Percentiles rank a stretch among this genome's conserved stretches.
phyloP scores from a whole-genome alignment of 2,329 filamentous ascomycete genomes.

The Penicillium rolfsii region DNA sequence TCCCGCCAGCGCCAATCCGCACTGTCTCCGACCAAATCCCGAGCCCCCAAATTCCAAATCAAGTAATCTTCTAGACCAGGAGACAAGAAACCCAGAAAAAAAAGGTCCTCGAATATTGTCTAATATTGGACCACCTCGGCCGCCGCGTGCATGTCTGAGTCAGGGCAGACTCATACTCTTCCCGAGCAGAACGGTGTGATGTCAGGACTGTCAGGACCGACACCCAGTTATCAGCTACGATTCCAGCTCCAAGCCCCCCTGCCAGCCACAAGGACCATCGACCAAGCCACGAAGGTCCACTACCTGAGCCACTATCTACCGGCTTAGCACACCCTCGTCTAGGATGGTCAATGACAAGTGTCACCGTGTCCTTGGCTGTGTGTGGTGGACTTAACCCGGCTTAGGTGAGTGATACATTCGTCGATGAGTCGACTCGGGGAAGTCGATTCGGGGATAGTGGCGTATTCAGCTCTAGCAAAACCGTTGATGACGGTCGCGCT shows the following conservation, averaged over 20 bases:
- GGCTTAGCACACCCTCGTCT: conserved; percentile 8
- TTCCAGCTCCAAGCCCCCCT: neutral
- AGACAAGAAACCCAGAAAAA: neutral
- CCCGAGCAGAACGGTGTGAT: neutral
- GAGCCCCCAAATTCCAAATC: conserved; percentile 3
- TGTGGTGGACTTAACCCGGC: neutral
- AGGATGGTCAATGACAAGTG: neutral
- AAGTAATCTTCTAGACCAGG: conserved; percentile 17
- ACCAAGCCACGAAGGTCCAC: neutral
- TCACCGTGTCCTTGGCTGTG: conserved; percentile 1
- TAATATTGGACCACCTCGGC: conserved; percentile 14
- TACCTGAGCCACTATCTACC: neutral
- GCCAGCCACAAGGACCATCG: neutral
- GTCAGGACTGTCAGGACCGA: neutral
- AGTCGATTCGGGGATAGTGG: neutral
- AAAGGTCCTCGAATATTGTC: neutral
- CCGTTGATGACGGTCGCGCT: neutral
- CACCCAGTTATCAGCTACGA: neutral
- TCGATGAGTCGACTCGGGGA: conserved; percentile 3
- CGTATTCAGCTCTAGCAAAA: neutral
- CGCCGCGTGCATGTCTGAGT: conserved; percentile 23
- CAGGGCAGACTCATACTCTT: conserved; percentile 16
- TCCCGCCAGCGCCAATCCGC: neutral
- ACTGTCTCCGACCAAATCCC: neutral
- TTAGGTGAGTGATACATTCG: conserved; percentile 3